Percentiles rank a stretch among this genome's conserved stretches.
phyloP scores from a whole-genome alignment of 108 stramenopile genomes.

The Hondaea fermentalgiana region DNA sequence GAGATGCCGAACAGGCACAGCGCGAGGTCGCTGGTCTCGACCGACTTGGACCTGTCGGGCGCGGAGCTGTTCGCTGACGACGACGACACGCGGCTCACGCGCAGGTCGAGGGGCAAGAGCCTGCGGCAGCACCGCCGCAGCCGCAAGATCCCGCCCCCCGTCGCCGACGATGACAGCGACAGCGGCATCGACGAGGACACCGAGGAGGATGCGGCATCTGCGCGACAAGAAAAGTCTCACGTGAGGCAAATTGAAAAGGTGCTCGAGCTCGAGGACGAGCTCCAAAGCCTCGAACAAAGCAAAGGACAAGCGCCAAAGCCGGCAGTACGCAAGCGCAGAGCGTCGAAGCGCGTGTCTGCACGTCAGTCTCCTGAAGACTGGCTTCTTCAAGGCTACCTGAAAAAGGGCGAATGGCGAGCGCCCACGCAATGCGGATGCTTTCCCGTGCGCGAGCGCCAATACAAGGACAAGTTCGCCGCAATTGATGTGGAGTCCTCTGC shows the following conservation, averaged over 20 bases:
- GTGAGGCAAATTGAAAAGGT: no score
- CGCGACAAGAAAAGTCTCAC: no score
- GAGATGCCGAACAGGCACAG: no score
- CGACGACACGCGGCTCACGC: neutral
- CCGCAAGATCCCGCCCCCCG: neutral
- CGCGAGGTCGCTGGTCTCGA: neutral
- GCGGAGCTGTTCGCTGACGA: neutral
- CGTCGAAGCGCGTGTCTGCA: neutral
- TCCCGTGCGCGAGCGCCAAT: constrained; percentile 4
- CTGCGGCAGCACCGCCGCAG: neutral
- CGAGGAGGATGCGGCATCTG: no score
- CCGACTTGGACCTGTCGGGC: neutral
- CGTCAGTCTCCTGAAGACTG: neutral
- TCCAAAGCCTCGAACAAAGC: no score
- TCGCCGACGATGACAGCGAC: no score
- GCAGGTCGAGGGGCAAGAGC: neutral
- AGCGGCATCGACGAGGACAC: no score
- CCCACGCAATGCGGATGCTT: constrained; percentile 4
- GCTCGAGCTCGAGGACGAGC: no score
- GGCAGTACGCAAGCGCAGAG: neutral
- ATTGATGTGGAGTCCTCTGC: neutral
- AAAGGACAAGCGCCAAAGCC: neutral
- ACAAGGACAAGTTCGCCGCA: neutral
- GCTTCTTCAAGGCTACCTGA: neutral
- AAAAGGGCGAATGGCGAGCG: neutral